Evolutionary conservation across 2,329 filamentous ascomycete species (phyloP).

Genomic region (Fusarium tanahbumbuense): DNA sequence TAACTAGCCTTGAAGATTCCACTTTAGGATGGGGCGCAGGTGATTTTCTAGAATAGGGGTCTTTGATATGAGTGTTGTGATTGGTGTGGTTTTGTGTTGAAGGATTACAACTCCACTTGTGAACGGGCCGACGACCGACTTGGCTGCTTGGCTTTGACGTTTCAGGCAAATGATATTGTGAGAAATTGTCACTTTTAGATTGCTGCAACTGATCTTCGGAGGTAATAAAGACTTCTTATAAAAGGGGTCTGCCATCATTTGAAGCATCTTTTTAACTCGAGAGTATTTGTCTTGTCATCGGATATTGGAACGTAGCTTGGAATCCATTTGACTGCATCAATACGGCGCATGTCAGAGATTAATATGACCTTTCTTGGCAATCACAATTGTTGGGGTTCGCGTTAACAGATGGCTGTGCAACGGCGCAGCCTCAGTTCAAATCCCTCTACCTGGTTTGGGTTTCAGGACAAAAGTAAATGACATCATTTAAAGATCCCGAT

Average conservation of each 20-base stretch:
- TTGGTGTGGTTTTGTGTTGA: neutral
- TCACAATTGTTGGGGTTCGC: neutral
- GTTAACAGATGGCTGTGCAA: neutral
- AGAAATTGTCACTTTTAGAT: neutral
- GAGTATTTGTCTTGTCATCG: no score
- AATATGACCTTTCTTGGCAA: neutral
- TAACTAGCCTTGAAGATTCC: neutral
- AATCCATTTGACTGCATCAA: neutral
- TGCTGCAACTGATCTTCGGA: neutral
- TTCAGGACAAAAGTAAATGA: neutral
- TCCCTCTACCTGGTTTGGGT: neutral
- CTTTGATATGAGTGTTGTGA: neutral
- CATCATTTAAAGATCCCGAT: neutral
- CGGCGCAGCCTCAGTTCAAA: neutral
- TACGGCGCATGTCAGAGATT: neutral
- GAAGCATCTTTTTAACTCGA: neutral
- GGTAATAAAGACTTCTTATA: neutral
- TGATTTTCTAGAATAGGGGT: neutral
- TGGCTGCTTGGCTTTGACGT: constrained; percentile 1
- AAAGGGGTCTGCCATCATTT: neutral
- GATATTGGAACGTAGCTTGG: no score
- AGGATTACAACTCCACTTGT: neutral
- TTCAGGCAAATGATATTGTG: neutral
- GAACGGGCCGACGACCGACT: neutral
- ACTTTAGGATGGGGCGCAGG: neutral